A percentile compares a stretch with the other conserved stretches of the same genome.
These are phyloP conservation scores for Periglandula ipomoeae DNA, from an alignment of 2,329 filamentous ascomycete genomes.

Conservation along the genomic window DNA sequence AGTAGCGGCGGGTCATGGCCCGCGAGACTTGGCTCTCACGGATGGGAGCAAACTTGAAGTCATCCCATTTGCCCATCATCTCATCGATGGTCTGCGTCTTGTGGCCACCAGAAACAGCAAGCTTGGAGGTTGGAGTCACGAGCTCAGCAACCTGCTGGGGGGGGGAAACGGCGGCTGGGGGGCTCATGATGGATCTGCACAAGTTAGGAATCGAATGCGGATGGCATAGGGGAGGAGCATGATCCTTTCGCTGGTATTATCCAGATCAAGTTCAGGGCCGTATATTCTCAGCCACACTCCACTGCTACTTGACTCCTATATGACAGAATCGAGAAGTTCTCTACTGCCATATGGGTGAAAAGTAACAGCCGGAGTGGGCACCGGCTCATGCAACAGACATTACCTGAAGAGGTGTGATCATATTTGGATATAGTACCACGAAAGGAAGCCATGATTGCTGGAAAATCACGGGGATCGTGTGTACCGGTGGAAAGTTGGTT, in stretches of 20 bases:
- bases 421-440: conserved; percentile 25
- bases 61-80: conserved; percentile 69
- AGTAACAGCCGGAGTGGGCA: conserved; percentile 29
- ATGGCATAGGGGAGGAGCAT: conserved; percentile 53
- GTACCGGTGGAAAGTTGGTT: conserved; percentile 16
- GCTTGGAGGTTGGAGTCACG: conserved; percentile 36
- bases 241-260: conserved; percentile 99
- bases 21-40: conserved; percentile 87
- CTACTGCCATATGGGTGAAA: neutral
- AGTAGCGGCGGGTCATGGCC: conserved; percentile 91
- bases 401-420: conserved; percentile 31
- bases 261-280: conserved; percentile 92
- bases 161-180: conserved; percentile 59
- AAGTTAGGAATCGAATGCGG: conserved; percentile 19
- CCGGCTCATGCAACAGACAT: conserved; percentile 54
- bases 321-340: neutral
- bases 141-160: conserved; percentile 39
- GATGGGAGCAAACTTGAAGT: conserved; percentile 76
- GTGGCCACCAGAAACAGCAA: conserved; percentile 20
- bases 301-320: conserved; percentile 7
- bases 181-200: conserved; percentile 56
- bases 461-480: conserved; percentile 11
- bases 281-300: conserved; percentile 66
- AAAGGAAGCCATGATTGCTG: conserved; percentile 25
- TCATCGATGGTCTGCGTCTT: conserved; percentile 47